A percentile compares a stretch with the other conserved stretches of the same genome.
These are phyloP conservation scores for Aspergillus ustus DNA, from an alignment of 2,329 filamentous ascomycete species.

Conservation along the genomic window DNA sequence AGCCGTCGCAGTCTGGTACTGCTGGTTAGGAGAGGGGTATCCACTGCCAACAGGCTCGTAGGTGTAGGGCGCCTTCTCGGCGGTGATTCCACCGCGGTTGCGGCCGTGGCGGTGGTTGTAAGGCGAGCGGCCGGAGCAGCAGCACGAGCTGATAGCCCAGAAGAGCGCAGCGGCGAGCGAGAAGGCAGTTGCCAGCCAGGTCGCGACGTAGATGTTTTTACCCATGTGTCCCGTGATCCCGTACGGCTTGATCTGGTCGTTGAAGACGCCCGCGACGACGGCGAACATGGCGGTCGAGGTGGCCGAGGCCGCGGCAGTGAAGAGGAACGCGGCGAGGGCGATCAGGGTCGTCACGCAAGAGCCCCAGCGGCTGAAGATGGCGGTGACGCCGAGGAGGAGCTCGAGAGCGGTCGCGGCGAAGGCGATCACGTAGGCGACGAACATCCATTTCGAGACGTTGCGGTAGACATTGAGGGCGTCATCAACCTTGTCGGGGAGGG, in stretches of 20 bases:
- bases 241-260: slow-evolving; percentile 70
- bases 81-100: slow-evolving; percentile 49
- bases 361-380: slow-evolving; percentile 80
- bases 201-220: slow-evolving; percentile 68
- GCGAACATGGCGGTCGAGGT: slow-evolving; percentile 76
- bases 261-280: slow-evolving; percentile 70
- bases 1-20: slow-evolving; percentile 33
- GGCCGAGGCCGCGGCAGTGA: slow-evolving; percentile 68
- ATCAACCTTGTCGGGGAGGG: slow-evolving; percentile 69
- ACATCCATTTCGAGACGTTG: slow-evolving; percentile 78
- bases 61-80: slow-evolving; percentile 65
- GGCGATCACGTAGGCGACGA: slow-evolving; percentile 77
- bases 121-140: slow-evolving; percentile 72
- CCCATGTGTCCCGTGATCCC: slow-evolving; percentile 71
- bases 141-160: slow-evolving; percentile 92
- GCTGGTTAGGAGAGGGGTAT: slow-evolving; percentile 27
- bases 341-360: slow-evolving; percentile 82
- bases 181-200: slow-evolving; percentile 82
- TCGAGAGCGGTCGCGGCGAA: slow-evolving; percentile 71
- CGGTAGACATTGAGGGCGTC: slow-evolving; percentile 74
- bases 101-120: slow-evolving; percentile 49
- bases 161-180: slow-evolving; percentile 77
- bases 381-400: slow-evolving; percentile 77
- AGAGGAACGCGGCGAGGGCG: slow-evolving; percentile 61
- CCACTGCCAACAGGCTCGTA: slow-evolving; percentile 58